Conservation (phyloP, 2,329 filamentous ascomycete genomes). For the Mycosphaerella sp. region DNA sequence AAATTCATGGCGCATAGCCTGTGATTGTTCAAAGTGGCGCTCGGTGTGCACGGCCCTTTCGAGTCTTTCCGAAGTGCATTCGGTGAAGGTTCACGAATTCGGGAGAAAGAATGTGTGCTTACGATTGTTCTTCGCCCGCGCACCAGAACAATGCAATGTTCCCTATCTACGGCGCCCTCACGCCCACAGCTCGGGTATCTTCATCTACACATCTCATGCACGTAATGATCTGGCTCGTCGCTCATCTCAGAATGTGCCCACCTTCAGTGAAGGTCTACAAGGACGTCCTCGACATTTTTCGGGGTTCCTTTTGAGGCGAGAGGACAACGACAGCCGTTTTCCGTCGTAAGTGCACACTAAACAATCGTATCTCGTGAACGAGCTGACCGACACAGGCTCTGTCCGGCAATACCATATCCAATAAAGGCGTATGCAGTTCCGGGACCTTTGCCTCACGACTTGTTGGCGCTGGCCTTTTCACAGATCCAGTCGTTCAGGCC, state of each 20-base stretch:
- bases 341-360: no score
- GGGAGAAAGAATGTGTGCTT: slow-evolving; percentile 26
- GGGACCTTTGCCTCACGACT: slow-evolving; percentile 31
- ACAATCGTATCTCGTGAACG: not conserved
- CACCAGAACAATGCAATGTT: slow-evolving; percentile 15
- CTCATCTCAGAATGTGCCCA: slow-evolving; percentile 29
- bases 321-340: no score
- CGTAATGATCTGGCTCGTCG: slow-evolving; percentile 7
- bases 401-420: no score
- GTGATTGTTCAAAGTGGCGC: slow-evolving; percentile 6
- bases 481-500: slow-evolving; percentile 97
- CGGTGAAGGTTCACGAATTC: slow-evolving; percentile 4
- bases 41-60: slow-evolving; percentile 17
- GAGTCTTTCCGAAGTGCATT: slow-evolving; percentile 4
- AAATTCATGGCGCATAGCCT: not conserved
- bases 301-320: slow-evolving; percentile 22
- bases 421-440: no score
- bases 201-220: not conserved
- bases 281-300: slow-evolving; percentile 26
- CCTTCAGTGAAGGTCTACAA: slow-evolving; percentile 24
- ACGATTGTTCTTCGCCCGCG: slow-evolving; percentile 31
- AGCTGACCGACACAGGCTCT: not conserved
- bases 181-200: not conserved
- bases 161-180: slow-evolving; percentile 11
- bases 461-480: slow-evolving; percentile 60